phyloP scores from a whole-genome alignment of 352 stramenopile genomes.

The Bremia lactucae region DNA sequence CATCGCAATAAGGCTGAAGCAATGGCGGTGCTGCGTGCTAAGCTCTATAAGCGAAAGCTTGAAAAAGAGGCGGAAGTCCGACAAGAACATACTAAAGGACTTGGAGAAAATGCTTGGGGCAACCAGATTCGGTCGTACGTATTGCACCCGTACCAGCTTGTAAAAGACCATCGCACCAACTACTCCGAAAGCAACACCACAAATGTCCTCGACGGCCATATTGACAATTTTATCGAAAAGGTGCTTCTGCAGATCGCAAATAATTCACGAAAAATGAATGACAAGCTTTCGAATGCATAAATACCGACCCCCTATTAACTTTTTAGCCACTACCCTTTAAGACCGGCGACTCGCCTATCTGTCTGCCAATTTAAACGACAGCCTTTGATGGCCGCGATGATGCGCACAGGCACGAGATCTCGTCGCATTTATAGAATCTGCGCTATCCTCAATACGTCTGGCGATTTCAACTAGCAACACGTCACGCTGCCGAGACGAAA shows the following conservation, averaged over 20 bases:
- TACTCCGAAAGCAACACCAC: conserved; percentile 81
- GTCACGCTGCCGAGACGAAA: conserved; percentile 58
- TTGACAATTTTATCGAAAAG: conserved; percentile 73
- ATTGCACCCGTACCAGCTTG: conserved; percentile 96
- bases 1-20: conserved; percentile 90
- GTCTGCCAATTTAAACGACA: conserved; percentile 23
- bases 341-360: conserved; percentile 5
- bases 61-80: conserved; percentile 32
- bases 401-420: conserved; percentile 12
- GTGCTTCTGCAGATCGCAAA: conserved; percentile 49
- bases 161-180: conserved; percentile 93
- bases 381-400: conserved; percentile 8
- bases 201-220: conserved; percentile 87
- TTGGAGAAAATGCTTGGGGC: conserved; percentile 71
- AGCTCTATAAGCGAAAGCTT: conserved; percentile 64
- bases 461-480: conserved; percentile 64
- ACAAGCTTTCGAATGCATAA: no score
- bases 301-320: no score
- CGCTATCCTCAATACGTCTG: conserved; percentile 42
- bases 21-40: conserved; percentile 71
- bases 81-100: conserved; percentile 47
- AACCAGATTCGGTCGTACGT: conserved; percentile 95
- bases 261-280: no score
- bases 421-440: conserved; percentile 9
- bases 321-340: no score